Evolutionary conservation across 148 eudicot species (phyloP).

Genomic region (Rhododendron henanense): DNA sequence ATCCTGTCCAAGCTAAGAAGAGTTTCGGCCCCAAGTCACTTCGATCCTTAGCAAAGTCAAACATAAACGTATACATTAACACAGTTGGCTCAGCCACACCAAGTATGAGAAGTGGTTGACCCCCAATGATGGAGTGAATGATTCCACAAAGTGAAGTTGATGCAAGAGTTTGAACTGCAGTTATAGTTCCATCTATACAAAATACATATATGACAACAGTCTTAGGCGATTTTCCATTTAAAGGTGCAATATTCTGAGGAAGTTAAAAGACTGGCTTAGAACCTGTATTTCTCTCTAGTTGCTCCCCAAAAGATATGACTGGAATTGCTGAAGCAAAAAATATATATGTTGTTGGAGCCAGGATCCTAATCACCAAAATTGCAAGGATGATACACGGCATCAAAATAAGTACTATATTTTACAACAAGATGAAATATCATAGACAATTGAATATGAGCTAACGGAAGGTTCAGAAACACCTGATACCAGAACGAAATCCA

Average conservation of each 20-base stretch:
- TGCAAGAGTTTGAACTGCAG: conserved; percentile 97
- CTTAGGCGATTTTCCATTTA: conserved; percentile 6
- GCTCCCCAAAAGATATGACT: conserved; percentile 98
- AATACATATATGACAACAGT: conserved; percentile 1
- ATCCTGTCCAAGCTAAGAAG: conserved; percentile 95
- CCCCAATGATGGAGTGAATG: conserved; percentile 91
- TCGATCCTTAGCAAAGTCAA: conserved; percentile 82
- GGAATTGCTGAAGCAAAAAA: conserved; percentile 99
- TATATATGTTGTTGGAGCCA: conserved; percentile 95
- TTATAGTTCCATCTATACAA: conserved; percentile 69
- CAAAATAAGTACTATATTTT: not conserved
- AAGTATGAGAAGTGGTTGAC: conserved; percentile 90
- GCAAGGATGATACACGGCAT: conserved; percentile 3
- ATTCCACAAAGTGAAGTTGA: conserved; percentile 94
- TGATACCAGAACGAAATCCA: conserved; percentile 85
- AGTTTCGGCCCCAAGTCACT: conserved; percentile 77
- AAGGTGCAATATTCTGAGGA: conserved; percentile 1
- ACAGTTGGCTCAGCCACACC: conserved; percentile 99
- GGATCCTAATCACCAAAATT: conserved; percentile 50
- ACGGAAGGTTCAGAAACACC: conserved; percentile 38
- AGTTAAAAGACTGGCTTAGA: conserved; percentile 7
- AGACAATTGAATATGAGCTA: not conserved
- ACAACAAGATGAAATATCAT: not conserved
- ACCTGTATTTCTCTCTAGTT: conserved; percentile 89
- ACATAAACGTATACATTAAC: conserved; percentile 97